phyloP scores from a whole-genome alignment of 371 early-diverging fungal genomes.

The Parasitella parasitica region DNA sequence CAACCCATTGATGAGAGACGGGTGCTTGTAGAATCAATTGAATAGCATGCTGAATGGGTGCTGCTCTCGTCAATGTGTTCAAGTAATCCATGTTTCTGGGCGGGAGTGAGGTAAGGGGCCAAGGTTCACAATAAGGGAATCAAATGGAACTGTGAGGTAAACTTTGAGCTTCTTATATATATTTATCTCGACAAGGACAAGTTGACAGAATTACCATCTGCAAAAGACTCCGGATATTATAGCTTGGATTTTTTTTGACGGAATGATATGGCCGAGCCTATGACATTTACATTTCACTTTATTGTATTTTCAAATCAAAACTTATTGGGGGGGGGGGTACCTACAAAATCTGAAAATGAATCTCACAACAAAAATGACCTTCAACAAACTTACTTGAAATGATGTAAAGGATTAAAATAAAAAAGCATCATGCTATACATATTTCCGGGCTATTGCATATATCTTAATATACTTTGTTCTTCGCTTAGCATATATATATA shows the following conservation, averaged over 20 bases:
- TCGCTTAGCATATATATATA: no score
- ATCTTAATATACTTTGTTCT: no score
- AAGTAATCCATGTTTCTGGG: neutral
- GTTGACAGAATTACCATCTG: neutral
- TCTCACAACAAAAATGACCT: no score
- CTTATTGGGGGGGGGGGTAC: neutral
- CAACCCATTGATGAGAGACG: neutral
- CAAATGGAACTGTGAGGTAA: no score
- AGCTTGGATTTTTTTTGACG: neutral
- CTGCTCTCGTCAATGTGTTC: neutral
- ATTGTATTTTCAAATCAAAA: neutral
- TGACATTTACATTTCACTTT: neutral
- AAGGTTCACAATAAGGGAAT: no score
- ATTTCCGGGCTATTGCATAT: no score
- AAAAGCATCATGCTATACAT: no score
- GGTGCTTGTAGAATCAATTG: slow-evolving; percentile 5
- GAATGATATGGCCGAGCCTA: neutral
- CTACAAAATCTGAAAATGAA: neutral
- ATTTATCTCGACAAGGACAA: no score
- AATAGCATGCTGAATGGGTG: slow-evolving; percentile 16
- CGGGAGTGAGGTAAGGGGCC: no score
- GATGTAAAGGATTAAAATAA: no score
- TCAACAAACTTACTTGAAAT: no score
- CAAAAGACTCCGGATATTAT: slow-evolving; percentile 1
- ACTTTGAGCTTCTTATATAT: neutral